phyloP scores from a whole-genome alignment of 306 rosid species.

The Rubus parviflorus region DNA sequence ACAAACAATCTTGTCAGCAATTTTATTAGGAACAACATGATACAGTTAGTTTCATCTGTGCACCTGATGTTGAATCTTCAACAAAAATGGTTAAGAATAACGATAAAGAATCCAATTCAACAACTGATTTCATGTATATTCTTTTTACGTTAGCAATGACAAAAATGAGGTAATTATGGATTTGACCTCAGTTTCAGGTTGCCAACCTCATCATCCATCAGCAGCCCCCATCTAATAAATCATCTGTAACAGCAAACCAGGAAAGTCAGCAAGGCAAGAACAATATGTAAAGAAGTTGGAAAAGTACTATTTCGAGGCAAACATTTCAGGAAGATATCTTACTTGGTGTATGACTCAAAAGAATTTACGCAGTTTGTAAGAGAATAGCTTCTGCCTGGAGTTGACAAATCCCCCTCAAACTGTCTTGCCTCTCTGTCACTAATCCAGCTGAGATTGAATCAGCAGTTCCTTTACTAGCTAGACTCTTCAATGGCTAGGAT shows the following conservation, averaged over 20 bases:
- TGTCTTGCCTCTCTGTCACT: slow-evolving; percentile 12
- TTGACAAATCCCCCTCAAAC: slow-evolving; percentile 21
- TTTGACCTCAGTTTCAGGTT: slow-evolving; percentile 27
- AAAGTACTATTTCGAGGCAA: slow-evolving; percentile 7
- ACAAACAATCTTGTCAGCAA: slow-evolving; percentile 34
- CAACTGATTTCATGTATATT: slow-evolving; percentile 32
- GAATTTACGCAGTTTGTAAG: slow-evolving; percentile 12
- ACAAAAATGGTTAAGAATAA: slow-evolving; percentile 20
- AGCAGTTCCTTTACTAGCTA: slow-evolving; percentile 35
- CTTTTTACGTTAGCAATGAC: slow-evolving; percentile 22
- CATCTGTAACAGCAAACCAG: slow-evolving; percentile 23
- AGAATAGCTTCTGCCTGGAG: slow-evolving; percentile 15
- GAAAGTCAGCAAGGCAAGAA: slow-evolving; percentile 27
- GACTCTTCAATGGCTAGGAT: slow-evolving; percentile 38
- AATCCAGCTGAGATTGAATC: slow-evolving; percentile 33
- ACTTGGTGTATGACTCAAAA: slow-evolving; percentile 22
- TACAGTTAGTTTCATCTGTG: slow-evolving; percentile 36
- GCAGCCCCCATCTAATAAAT: slow-evolving; percentile 40
- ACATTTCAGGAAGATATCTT: slow-evolving; percentile 19
- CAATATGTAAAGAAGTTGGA: slow-evolving; percentile 2
- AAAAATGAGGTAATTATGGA: slow-evolving; percentile 28
- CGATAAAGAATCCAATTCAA: slow-evolving; percentile 29
- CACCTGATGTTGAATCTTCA: slow-evolving; percentile 35
- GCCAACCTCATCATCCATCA: slow-evolving; percentile 36
- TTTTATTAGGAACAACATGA: slow-evolving; percentile 35